Conservation (phyloP, 1,139 yeast species). For the Martiniozyma asiatica region DNA sequence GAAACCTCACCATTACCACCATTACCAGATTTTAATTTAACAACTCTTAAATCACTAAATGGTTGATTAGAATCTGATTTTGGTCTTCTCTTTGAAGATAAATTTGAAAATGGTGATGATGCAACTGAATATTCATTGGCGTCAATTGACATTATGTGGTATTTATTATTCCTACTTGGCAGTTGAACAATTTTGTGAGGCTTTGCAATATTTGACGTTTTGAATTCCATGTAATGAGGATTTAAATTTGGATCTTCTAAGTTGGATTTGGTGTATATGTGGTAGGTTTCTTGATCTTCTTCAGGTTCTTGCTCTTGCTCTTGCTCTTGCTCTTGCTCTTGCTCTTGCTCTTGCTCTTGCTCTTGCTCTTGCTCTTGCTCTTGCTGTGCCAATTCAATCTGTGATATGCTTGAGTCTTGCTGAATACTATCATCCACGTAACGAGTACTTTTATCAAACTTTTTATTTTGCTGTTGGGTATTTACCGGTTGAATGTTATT, state of each 20-base stretch:
- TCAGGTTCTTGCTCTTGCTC: too few relatives aligned
- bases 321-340: too few relatives aligned
- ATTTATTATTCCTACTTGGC: constrained; percentile 13
- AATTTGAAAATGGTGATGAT: constrained; percentile 27
- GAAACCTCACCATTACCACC: constrained; percentile 90
- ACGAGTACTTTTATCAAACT: not conserved
- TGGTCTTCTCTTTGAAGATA: constrained; percentile 26
- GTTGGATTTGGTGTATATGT: constrained; percentile 9
- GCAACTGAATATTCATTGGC: constrained; percentile 27
- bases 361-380: too few relatives aligned
- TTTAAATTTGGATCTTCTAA: constrained; percentile 13
- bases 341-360: too few relatives aligned
- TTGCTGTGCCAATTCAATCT: constrained; percentile 6
- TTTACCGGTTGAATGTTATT: too few relatives aligned
- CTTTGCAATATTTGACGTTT: constrained; percentile 8
- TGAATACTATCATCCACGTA: too few relatives aligned
- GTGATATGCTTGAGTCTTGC: too few relatives aligned
- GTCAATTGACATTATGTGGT: constrained; percentile 24
- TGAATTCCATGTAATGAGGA: constrained; percentile 9
- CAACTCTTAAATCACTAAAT: constrained; percentile 53
- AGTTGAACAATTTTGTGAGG: constrained; percentile 8
- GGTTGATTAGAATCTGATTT: constrained; percentile 26
- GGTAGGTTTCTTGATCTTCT: too few relatives aligned
- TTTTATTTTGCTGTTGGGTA: too few relatives aligned
- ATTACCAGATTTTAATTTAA: constrained; percentile 60